phyloP scores from a whole-genome alignment of 139 green algal genomes.

The Chlamydomonas asymmetrica region DNA sequence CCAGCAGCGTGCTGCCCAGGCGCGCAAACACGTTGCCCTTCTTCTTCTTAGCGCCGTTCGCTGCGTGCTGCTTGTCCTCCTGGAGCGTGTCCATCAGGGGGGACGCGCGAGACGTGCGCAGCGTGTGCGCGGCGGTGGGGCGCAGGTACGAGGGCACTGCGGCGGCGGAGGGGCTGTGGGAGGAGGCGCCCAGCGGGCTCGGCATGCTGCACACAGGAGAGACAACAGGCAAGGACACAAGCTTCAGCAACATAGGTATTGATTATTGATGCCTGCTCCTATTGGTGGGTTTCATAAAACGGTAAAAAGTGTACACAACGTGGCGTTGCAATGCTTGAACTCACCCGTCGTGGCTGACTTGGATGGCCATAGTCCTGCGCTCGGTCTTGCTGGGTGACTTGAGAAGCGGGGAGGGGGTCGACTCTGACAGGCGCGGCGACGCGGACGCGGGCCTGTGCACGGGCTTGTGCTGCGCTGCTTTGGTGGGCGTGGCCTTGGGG shows the following conservation, averaged over 20 bases:
- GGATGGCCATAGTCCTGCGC: too few relatives aligned
- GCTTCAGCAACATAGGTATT: not conserved
- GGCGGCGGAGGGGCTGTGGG: not conserved
- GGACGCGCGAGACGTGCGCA: not conserved
- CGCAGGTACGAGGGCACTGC: slow-evolving; percentile 30
- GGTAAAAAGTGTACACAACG: too few relatives aligned
- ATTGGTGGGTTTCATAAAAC: too few relatives aligned
- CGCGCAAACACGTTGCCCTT: slow-evolving; percentile 19
- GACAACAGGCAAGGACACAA: not conserved
- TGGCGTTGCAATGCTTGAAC: too few relatives aligned
- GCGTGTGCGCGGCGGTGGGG: slow-evolving; percentile 26
- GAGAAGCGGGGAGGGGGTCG: too few relatives aligned
- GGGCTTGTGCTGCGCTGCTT: too few relatives aligned
- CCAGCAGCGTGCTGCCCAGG: slow-evolving; percentile 31
- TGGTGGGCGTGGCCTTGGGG: too few relatives aligned
- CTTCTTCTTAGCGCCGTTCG: not conserved
- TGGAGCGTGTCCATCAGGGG: not conserved
- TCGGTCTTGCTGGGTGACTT: too few relatives aligned
- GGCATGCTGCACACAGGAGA: not conserved
- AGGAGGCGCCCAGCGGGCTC: not conserved
- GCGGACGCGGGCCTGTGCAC: too few relatives aligned
- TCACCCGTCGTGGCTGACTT: not conserved
- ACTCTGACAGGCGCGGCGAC: too few relatives aligned
- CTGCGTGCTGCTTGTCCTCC: not conserved
- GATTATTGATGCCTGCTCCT: not conserved